Evolutionary conservation across 2,329 filamentous ascomycete genomes (phyloP), one percentile per base, ranked within the genome.

Genomic region (Colletotrichum sp.): DNA sequence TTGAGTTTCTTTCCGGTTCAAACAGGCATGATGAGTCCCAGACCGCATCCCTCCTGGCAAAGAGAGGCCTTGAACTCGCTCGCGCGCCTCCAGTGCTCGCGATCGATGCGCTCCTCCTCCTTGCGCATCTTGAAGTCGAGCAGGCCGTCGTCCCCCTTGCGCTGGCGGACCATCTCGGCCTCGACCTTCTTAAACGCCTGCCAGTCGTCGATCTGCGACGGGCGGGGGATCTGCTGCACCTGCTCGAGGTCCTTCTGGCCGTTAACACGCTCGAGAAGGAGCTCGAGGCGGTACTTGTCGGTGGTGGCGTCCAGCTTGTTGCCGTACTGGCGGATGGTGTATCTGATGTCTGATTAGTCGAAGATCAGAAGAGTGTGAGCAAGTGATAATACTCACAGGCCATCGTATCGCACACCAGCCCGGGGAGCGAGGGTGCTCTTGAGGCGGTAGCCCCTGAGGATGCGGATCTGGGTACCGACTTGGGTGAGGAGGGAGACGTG

Each of bases 201-300:
- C 89, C 89, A 92, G 74, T 92, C 90, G 75, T 92, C 91, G 8
- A 90, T 77, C 79, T 92, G 88, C 3, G 89, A 90, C 3, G 90
- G 90, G 13, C 80, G 84, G 1, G 90, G 90, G 15, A 90, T 84
- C n/a, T 78, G 72, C n/a, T 80, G 76, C 10, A 91, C 77, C 8
- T 87, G 82, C 9, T 86, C 80, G 75, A 90, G 82, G 3, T 87
- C 77, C 3, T 72, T 82, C 77, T 91, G 88, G 13, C 82, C 83
- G 0, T 81, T 65, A 9, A 85, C 82, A 27, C 88, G 86, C 76
- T 90, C 86, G 4, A 92, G 82, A 0, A 82, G 86, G 25, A 92
- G 78, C 30, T 85, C 85, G 32, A 90, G 82, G 9, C 84, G 84
- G 79, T 89, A 86, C 6, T 84, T 80, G 4, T 86, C 84, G 48